phyloP scores from a whole-genome alignment of 1,284 basidiomycete genomes.

The Papiliotrema nemorosa region DNA sequence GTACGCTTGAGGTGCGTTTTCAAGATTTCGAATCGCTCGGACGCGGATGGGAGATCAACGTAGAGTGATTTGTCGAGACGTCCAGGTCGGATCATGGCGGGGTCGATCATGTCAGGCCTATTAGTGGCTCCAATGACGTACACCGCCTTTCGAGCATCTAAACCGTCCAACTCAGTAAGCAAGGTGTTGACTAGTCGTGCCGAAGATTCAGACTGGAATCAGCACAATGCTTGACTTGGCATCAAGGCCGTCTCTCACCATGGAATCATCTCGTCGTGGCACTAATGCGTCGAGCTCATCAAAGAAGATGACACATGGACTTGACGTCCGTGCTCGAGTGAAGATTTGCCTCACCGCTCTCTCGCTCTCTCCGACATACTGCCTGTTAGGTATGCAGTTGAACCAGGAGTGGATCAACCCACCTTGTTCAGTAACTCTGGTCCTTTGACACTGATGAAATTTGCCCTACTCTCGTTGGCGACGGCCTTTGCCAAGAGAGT shows the following conservation, averaged over 20 bases:
- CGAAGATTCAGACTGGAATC: constrained; percentile 79
- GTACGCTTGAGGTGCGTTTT: constrained; percentile 67
- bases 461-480: constrained; percentile 88
- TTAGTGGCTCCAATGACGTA: constrained; percentile 98
- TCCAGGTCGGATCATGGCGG: constrained; percentile 95
- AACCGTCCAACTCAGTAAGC: constrained; percentile 91
- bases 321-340: constrained; percentile 95
- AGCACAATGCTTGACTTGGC: constrained; percentile 3
- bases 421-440: constrained; percentile 96
- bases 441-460: constrained; percentile 96
- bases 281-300: constrained; percentile 97
- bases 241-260: constrained; percentile 56
- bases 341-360: constrained; percentile 92
- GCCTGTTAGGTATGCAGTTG: constrained; percentile 1
- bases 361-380: constrained; percentile 98
- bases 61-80: constrained; percentile 94
- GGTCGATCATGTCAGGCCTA: constrained; percentile 98
- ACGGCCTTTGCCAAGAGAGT: constrained; percentile 94
- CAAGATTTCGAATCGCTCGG: constrained; percentile 82
- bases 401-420: too few relatives aligned
- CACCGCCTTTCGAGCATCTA: constrained; percentile 83
- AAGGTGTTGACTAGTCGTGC: constrained; percentile 97
- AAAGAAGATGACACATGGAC: constrained; percentile 99
- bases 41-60: constrained; percentile 77
- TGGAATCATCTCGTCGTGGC: constrained; percentile 82